Conservation (phyloP, 148 eudicot genomes). For the Nepenthes mirabilis region DNA sequence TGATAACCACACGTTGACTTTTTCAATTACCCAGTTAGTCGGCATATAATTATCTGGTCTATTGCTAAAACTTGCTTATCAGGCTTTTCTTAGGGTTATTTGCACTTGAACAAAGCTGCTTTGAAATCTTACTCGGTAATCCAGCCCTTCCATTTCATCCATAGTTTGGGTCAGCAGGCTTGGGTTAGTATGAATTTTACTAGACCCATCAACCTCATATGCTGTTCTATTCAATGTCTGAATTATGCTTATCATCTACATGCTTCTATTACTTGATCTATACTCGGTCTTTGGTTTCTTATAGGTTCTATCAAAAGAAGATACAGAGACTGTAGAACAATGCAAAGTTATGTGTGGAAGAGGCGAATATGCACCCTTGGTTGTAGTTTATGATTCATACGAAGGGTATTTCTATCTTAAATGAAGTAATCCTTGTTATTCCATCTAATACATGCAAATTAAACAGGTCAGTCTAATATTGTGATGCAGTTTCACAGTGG, state of each 20-base stretch:
- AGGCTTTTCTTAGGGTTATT: too few species aligned
- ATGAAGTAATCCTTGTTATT: neutral
- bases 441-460: neutral
- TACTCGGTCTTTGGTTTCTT: slow-evolving; percentile 5
- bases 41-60: too few species aligned
- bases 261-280: neutral
- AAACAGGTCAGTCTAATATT: neutral
- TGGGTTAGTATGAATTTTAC: too few species aligned
- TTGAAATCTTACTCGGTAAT: too few species aligned
- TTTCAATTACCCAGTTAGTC: too few species aligned
- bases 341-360: slow-evolving; percentile 59
- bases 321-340: slow-evolving; percentile 48
- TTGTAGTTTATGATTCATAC: slow-evolving; percentile 53
- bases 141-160: too few species aligned
- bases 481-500: slow-evolving; percentile 61
- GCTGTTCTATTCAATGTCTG: too few species aligned
- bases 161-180: too few species aligned
- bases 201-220: too few species aligned
- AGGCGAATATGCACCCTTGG: slow-evolving; percentile 79
- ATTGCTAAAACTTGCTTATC: too few species aligned
- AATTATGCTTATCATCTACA: neutral
- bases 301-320: slow-evolving; percentile 79
- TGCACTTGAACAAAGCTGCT: too few species aligned
- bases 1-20: too few species aligned
- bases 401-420: slow-evolving; percentile 53